A percentile compares a stretch with the other conserved stretches of the same genome.
Evolutionary conservation across 1,284 basidiomycete species (phyloP).

Genomic region (Ceratobasidium sp.): DNA sequence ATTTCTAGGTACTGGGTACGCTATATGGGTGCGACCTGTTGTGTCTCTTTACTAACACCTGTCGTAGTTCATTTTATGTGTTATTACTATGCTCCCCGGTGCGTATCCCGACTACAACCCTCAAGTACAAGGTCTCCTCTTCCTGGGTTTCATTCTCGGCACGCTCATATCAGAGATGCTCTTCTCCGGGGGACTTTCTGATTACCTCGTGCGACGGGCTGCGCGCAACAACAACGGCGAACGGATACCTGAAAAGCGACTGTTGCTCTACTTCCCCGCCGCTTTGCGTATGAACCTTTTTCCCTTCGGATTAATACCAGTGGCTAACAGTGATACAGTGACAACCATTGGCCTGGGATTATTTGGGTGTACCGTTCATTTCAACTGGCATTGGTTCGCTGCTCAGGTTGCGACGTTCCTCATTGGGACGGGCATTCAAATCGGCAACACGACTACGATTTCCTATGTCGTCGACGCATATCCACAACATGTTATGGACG

Average conservation of each 20-base stretch:
- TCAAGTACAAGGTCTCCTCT: conserved; percentile 45
- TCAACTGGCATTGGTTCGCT: conserved; percentile 45
- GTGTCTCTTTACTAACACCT: background rate
- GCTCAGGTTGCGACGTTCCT: conserved; percentile 42
- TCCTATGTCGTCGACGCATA: conserved; percentile 46
- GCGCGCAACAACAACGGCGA: conserved; percentile 33
- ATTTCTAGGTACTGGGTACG: conserved; percentile 46
- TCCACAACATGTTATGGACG: conserved; percentile 47
- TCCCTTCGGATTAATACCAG: background rate
- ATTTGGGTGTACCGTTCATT: conserved; percentile 44
- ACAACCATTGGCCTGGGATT: conserved; percentile 45
- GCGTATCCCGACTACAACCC: conserved; percentile 43
- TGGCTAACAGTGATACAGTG: background rate
- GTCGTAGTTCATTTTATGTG: conserved; percentile 45
- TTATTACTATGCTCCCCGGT: conserved; percentile 45
- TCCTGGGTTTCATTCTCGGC: conserved; percentile 46
- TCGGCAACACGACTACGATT: conserved; percentile 46
- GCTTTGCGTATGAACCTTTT: conserved; percentile 20
- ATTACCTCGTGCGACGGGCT: conserved; percentile 42
- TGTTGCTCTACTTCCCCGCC: conserved; percentile 46
- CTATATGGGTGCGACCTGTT: background rate
- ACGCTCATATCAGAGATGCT: conserved; percentile 44
- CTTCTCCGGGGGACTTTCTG: conserved; percentile 47
- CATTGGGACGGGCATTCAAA: conserved; percentile 46
- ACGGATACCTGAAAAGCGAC: conserved; percentile 45